phyloP scores from a whole-genome alignment of 2,329 filamentous ascomycete species.

The Metarhizium anisopliae region DNA sequence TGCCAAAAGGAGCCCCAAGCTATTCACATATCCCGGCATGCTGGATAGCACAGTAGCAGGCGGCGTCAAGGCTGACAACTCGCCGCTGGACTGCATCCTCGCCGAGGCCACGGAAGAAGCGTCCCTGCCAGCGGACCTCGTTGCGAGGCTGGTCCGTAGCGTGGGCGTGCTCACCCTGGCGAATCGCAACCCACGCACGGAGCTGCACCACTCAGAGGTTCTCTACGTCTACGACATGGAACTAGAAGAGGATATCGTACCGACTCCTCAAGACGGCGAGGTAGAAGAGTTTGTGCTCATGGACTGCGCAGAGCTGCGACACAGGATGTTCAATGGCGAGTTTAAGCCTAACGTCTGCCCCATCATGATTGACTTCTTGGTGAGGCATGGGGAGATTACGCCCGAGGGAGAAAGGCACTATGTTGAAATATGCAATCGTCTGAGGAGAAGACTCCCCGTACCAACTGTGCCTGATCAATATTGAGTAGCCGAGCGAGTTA shows the following conservation, averaged over 20 bases:
- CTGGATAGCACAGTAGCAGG: conserved; percentile 76
- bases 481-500: neutral
- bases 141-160: conserved; percentile 15
- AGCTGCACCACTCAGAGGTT: conserved; percentile 27
- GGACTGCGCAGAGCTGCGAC: conserved; percentile 49
- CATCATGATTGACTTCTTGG: conserved; percentile 73
- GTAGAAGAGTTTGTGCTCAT: conserved; percentile 67
- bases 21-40: conserved; percentile 66
- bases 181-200: conserved; percentile 18
- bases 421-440: conserved; percentile 50
- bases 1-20: conserved; percentile 52
- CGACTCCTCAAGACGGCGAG: conserved; percentile 65
- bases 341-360: conserved; percentile 82
- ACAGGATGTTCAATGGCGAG: conserved; percentile 53
- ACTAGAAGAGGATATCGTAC: conserved; percentile 46
- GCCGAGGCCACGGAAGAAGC: conserved; percentile 70
- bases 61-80: conserved; percentile 59
- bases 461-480: conserved; percentile 18
- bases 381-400: conserved; percentile 67
- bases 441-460: conserved; percentile 36
- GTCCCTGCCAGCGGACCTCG: conserved; percentile 20
- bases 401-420: conserved; percentile 64
- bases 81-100: conserved; percentile 57
- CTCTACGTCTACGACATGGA: conserved; percentile 70
- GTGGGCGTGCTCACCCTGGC: conserved; percentile 27